phyloP scores from a whole-genome alignment of 371 early-diverging fungal species.

The Mucor circinelloides region DNA sequence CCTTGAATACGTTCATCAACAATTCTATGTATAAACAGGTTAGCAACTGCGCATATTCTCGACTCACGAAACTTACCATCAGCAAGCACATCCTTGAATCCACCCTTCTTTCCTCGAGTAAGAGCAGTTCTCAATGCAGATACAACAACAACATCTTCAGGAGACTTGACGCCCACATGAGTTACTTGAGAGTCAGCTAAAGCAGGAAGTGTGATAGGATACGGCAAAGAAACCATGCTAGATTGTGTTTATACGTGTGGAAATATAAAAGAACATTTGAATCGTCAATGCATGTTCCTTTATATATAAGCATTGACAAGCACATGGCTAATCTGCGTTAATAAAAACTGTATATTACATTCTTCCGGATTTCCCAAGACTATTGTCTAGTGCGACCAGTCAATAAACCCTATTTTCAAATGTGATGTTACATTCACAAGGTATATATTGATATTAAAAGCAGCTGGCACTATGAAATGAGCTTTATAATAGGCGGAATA shows the following conservation, averaged over 20 bases:
- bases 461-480: not conserved
- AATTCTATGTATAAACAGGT: conserved; percentile 54
- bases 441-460: not conserved
- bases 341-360: not conserved
- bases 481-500: not conserved
- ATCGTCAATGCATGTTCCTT: not conserved
- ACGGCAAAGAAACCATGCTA: conserved; percentile 5
- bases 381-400: not conserved
- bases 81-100: conserved; percentile 90
- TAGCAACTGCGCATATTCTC: not conserved
- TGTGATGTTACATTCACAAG: not conserved
- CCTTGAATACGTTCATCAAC: conserved; percentile 85
- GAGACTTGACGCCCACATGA: conserved; percentile 70
- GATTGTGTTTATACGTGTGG: too few relatives aligned
- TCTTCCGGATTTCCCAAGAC: conserved; percentile 1
- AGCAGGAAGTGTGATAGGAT: conserved; percentile 10
- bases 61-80: conserved; percentile 16
- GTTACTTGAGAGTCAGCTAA: conserved; percentile 13
- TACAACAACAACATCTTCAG: conserved; percentile 86
- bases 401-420: not conserved
- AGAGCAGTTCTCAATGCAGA: conserved; percentile 89
- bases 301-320: not conserved
- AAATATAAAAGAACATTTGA: not conserved
- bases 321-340: not conserved
- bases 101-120: conserved; percentile 89